phyloP scores from a whole-genome alignment of 257 asterid species.

The Nicotiana benthamiana region DNA sequence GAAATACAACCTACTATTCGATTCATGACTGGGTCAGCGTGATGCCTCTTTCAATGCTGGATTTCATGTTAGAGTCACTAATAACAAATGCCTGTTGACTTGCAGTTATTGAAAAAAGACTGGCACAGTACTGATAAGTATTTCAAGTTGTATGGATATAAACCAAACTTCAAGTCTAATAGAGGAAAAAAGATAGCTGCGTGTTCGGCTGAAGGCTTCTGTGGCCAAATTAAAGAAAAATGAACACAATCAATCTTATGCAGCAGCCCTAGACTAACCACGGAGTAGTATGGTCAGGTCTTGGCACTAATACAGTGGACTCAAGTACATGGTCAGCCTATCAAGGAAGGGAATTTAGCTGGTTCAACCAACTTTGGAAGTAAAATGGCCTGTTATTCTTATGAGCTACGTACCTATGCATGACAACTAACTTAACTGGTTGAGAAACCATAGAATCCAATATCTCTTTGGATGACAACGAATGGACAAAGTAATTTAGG shows the following conservation, averaged over 20 bases:
- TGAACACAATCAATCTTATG: background rate
- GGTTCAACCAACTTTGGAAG: background rate
- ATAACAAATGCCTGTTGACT: background rate
- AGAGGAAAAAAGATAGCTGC: background rate
- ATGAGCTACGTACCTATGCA: background rate
- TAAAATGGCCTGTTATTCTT: background rate
- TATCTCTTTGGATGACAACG: background rate
- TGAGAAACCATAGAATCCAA: background rate
- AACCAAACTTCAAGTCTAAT: background rate
- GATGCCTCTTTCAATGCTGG: background rate
- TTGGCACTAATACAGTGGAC: background rate
- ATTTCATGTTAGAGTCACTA: background rate
- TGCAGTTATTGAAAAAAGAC: background rate
- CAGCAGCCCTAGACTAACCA: background rate
- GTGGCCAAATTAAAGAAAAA: background rate
- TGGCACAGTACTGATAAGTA: background rate
- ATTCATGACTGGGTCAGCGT: background rate
- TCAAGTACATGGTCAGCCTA: background rate
- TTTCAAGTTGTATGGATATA: background rate
- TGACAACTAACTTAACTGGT: background rate
- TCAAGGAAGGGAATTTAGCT: background rate
- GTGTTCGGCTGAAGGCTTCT: background rate
- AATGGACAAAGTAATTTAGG: background rate
- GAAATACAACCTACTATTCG: background rate
- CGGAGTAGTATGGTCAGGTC: background rate